phyloP scores from a whole-genome alignment of 176 grass and related monocot species.

The Pharus latifolius region DNA sequence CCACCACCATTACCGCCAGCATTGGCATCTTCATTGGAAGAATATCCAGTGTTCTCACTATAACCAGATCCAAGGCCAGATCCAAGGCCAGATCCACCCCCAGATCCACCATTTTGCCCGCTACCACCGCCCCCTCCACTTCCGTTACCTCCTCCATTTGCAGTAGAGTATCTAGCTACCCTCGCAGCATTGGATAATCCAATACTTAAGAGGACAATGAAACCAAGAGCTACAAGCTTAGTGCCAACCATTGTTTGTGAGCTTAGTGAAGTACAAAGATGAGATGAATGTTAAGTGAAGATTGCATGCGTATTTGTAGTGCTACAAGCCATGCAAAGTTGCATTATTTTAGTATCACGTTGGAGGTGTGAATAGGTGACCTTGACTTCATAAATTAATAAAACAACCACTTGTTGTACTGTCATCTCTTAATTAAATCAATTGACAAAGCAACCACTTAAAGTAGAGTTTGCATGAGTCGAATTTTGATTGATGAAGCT shows the following conservation, averaged over 20 bases:
- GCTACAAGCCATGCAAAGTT: neutral
- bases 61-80: neutral
- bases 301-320: constrained; percentile 1
- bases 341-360: neutral
- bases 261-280: neutral
- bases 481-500: too few species aligned
- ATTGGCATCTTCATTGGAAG: neutral
- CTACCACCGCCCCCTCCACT: neutral
- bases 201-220: constrained; percentile 1
- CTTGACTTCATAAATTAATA: too few species aligned
- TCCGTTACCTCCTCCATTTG: neutral
- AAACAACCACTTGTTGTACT: too few species aligned
- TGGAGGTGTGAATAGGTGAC: neutral
- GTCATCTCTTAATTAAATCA: too few species aligned
- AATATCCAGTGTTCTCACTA: neutral
- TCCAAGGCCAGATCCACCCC: neutral
- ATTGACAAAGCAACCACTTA: too few species aligned
- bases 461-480: too few species aligned
- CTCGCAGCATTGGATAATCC: neutral
- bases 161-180: constrained; percentile 4
- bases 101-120: neutral
- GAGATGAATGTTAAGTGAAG: neutral
- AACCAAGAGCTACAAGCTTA: neutral
- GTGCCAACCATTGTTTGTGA: neutral
- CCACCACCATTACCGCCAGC: neutral